Evolutionary conservation across 2,329 filamentous ascomycete genomes (phyloP).

Genomic region (Epichloe scottii): DNA sequence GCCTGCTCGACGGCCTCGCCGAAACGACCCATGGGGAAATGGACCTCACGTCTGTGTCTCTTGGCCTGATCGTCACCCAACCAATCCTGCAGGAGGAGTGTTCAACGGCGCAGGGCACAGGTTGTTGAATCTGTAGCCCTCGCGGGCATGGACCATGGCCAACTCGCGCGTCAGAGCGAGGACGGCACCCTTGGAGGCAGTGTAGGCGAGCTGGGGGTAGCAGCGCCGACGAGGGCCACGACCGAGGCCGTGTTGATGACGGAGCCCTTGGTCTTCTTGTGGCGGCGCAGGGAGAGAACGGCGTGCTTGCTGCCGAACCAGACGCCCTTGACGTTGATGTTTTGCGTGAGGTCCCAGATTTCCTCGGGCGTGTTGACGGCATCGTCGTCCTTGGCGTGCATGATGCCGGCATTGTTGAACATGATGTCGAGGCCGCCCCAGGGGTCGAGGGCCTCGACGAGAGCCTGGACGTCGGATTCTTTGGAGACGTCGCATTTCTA

Average conservation of each 20-base stretch:
- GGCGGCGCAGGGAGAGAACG: constrained; percentile 63
- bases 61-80: constrained; percentile 77
- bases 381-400: constrained; percentile 74
- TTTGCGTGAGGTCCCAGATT: constrained; percentile 89
- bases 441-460: constrained; percentile 61
- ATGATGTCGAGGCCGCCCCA: constrained; percentile 87
- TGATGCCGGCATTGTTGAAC: constrained; percentile 97
- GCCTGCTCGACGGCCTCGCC: constrained; percentile 92
- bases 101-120: constrained; percentile 86
- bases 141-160: constrained; percentile 81
- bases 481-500: constrained; percentile 65
- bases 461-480: constrained; percentile 63
- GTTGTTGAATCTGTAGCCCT: constrained; percentile 80
- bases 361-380: constrained; percentile 75
- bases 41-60: constrained; percentile 69
- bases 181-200: constrained; percentile 85
- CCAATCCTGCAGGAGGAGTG: constrained; percentile 88
- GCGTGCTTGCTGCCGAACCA: constrained; percentile 94
- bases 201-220: constrained; percentile 85
- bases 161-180: constrained; percentile 81
- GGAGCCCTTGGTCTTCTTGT: constrained; percentile 67
- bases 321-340: constrained; percentile 96
- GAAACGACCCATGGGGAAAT: constrained; percentile 80
- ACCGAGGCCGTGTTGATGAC: constrained; percentile 91
- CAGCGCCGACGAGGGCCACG: constrained; percentile 75